These are phyloP conservation scores for Nepenthes mirabilis DNA, from an alignment of 148 eudicot species.

Conservation along the genomic window DNA sequence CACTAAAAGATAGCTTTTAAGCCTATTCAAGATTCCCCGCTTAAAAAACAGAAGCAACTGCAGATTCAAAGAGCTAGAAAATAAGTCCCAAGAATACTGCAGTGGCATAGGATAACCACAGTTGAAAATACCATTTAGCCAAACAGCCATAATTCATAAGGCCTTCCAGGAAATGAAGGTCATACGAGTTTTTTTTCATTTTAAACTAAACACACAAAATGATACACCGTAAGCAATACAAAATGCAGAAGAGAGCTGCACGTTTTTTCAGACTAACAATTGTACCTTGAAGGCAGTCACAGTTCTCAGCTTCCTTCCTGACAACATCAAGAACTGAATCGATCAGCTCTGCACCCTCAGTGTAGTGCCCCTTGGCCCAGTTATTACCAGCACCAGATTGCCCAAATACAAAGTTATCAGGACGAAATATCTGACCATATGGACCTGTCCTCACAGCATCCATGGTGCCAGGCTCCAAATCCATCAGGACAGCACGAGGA, in stretches of 20 bases:
- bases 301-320: conserved; percentile 57
- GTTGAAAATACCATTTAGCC: neutral
- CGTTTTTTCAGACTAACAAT: neutral
- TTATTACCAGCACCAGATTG: no score
- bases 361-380: no score
- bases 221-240: neutral
- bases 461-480: conserved; percentile 78
- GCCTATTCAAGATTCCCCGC: no score
- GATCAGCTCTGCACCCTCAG: no score
- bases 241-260: neutral
- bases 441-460: conserved; percentile 70
- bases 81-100: no score
- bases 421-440: conserved; percentile 23
- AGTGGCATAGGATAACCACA: no score
- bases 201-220: neutral
- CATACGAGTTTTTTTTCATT: neutral
- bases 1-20: no score
- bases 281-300: conserved; percentile 20
- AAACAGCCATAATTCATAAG: no score
- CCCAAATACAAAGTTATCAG: no score
- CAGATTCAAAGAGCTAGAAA: no score
- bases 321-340: conserved; percentile 58
- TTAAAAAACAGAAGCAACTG: no score
- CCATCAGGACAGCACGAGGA: conserved; percentile 79
- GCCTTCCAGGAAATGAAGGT: no score